Evolutionary conservation across 1,284 basidiomycete genomes (phyloP).

Genomic region (Tetrapyrgos nigripes): DNA sequence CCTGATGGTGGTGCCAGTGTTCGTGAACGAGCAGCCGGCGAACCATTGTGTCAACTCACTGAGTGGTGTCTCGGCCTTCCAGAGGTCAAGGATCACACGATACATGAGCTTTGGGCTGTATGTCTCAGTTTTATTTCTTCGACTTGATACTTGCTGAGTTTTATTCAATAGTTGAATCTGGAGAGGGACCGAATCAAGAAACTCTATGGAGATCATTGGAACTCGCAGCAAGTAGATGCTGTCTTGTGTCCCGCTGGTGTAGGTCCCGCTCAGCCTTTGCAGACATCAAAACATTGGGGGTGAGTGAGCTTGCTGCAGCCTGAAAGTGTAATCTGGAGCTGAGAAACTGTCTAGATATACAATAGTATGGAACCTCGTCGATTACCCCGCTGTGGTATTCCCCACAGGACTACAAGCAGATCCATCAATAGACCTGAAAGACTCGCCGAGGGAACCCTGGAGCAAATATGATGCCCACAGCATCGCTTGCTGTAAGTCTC

Average conservation of each 20-base stretch:
- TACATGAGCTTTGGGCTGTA: slow-evolving; percentile 38
- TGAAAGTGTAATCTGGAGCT: not conserved
- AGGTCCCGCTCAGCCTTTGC: slow-evolving; percentile 30
- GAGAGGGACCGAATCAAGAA: slow-evolving; percentile 31
- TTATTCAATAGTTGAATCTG: slow-evolving; percentile 26
- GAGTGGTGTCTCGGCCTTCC: slow-evolving; percentile 25
- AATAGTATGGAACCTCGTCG: slow-evolving; percentile 9
- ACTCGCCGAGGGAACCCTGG: slow-evolving; percentile 4
- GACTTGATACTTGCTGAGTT: not conserved
- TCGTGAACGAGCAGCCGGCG: slow-evolving; percentile 30
- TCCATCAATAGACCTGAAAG: slow-evolving; percentile 3
- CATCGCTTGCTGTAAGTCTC: slow-evolving; percentile 5
- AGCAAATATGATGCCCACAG: slow-evolving; percentile 9
- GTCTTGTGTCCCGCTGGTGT: slow-evolving; percentile 34
- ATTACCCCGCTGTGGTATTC: slow-evolving; percentile 14
- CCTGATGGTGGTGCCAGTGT: slow-evolving; percentile 27
- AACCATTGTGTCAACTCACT: slow-evolving; percentile 33
- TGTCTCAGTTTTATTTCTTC: not conserved
- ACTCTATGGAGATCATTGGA: slow-evolving; percentile 34
- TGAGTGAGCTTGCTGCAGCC: slow-evolving; percentile 16
- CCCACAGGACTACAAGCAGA: slow-evolving; percentile 9
- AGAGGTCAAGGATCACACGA: slow-evolving; percentile 28
- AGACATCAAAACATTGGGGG: slow-evolving; percentile 39
- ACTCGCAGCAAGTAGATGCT: slow-evolving; percentile 33
- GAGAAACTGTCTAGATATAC: slow-evolving; percentile 9